These are phyloP conservation scores for Azolla pinnata DNA, from an alignment of 75 land plant genomes.

Conservation along the genomic window DNA sequence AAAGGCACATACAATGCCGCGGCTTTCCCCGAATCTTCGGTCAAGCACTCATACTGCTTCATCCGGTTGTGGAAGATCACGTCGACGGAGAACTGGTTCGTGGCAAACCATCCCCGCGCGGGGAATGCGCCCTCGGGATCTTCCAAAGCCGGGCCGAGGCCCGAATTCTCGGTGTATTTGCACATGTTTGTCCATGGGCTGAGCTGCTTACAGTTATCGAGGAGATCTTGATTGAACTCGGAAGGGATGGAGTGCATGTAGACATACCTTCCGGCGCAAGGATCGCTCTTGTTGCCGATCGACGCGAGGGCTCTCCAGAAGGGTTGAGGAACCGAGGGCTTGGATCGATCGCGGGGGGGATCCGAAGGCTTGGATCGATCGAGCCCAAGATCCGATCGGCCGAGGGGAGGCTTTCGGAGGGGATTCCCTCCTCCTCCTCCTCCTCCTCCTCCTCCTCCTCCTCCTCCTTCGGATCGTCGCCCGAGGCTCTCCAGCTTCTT, in stretches of 20 bases:
- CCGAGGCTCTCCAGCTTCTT: too few relatives aligned
- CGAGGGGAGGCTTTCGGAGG: neutral
- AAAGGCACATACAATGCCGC: slow-evolving; percentile 89
- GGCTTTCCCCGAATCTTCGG: slow-evolving; percentile 64
- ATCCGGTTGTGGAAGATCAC: slow-evolving; percentile 83
- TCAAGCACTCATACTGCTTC: slow-evolving; percentile 89
- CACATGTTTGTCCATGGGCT: slow-evolving; percentile 95
- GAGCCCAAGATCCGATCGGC: neutral
- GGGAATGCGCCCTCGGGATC: slow-evolving; percentile 65
- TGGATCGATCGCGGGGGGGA: neutral
- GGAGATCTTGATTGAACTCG: slow-evolving; percentile 72
- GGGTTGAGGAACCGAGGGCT: slow-evolving; percentile 3
- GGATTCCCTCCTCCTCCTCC: neutral
- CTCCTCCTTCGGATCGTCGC: too few relatives aligned
- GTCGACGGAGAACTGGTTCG: slow-evolving; percentile 94
- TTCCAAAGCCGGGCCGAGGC: slow-evolving; percentile 77
- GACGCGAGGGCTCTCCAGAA: slow-evolving; percentile 43
- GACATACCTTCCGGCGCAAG: slow-evolving; percentile 79
- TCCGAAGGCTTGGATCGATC: neutral
- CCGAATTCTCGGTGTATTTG: slow-evolving; percentile 66
- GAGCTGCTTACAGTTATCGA: slow-evolving; percentile 42
- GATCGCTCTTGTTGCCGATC: slow-evolving; percentile 45
- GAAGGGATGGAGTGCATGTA: slow-evolving; percentile 70
- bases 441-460: too few relatives aligned
- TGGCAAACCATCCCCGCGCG: slow-evolving; percentile 74